phyloP scores from a whole-genome alignment of 805 yeast species.

The Crinitomyces ghanaensis region DNA sequence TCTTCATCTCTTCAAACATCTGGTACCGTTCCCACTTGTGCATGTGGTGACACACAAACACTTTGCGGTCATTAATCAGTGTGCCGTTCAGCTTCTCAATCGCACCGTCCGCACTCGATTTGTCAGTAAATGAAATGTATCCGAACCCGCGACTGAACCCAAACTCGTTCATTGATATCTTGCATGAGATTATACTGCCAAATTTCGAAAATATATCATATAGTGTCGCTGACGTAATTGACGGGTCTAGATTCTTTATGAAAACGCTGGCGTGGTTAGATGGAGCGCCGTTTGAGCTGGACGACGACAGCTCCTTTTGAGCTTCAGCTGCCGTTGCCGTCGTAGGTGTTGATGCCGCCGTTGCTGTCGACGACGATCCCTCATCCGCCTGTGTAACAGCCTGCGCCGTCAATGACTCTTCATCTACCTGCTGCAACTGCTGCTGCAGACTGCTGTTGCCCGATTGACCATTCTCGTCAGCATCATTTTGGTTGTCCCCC shows the following conservation, averaged over 20 bases:
- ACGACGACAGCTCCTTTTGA: too few species aligned
- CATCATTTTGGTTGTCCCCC: too few species aligned
- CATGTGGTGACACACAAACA: constrained; percentile 51
- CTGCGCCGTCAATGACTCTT: too few species aligned
- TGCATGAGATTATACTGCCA: constrained; percentile 39
- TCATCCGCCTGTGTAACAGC: neutral
- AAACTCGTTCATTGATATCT: constrained; percentile 36
- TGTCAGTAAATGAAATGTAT: constrained; percentile 50
- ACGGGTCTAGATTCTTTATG: constrained; percentile 44
- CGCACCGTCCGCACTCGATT: constrained; percentile 51
- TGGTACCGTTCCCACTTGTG: constrained; percentile 50
- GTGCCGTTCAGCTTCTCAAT: constrained; percentile 42
- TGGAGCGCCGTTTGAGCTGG: too few species aligned
- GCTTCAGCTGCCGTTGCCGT: too few species aligned
- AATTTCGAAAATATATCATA: constrained; percentile 41
- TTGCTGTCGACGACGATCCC: neutral
- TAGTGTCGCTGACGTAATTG: constrained; percentile 40
- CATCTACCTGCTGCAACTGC: too few species aligned
- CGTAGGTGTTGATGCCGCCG: neutral
- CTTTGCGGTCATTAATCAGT: constrained; percentile 23
- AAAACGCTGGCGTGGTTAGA: constrained; percentile 53
- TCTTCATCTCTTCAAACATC: constrained; percentile 34
- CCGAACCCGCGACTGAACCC: constrained; percentile 46
- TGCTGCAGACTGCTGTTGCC: too few species aligned
- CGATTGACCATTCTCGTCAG: too few species aligned